Base-by-base conservation (phyloP, 2,329 filamentous ascomycete genomes). In the Pseudocercospora crystallina region DNA sequence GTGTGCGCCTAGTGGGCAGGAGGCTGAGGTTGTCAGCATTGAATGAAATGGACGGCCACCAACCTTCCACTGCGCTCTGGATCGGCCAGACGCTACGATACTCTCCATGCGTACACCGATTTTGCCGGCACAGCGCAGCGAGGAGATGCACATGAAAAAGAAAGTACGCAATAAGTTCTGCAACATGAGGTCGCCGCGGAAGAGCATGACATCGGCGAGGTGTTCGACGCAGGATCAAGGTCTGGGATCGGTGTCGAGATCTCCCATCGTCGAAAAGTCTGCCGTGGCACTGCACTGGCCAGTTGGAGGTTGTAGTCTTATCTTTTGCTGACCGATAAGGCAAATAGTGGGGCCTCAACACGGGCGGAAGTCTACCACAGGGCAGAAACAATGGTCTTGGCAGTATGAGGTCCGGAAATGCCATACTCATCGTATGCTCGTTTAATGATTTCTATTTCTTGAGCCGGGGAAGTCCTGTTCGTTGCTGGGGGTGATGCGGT, bases 81-180 rank as follows among this genome's bases (percentile, higher is more conserved):
- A 26, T 26, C 20, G 20, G 20, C 20, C 4, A 26, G 20, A 26
- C 20, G 20, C 20, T 26, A 26, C 20, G 20, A 26, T 26, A 7
- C 20, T 26, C 20, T 26, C 7, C 20, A 26, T 7, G 20, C 20
- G 4, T 26, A 26, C 20, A 26, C 4, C 20, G 20, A 26, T 26
- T 26, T 3, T 26, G 20, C 20, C 37, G 38, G 36, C 26, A 12
- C 34, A 31, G 31, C 38, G 11, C 26, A 14, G 52, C 52, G 43
- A 48, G 52, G 52, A 55, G 38, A 55, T 52, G 52, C 52, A 55
- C 20, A 15, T 20, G 29, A 11, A 43, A 42, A 45, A 49, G 44
- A 36, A 53, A 48, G 20, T n/a, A 29, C 35, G 45, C 34, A 40
- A 26, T 26, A 36, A 41, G 29, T 26, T 33, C 39, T 40, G 44